These are phyloP conservation scores for Claviceps arundinis DNA, from an alignment of 2,329 filamentous ascomycete species.

Conservation along the genomic window DNA sequence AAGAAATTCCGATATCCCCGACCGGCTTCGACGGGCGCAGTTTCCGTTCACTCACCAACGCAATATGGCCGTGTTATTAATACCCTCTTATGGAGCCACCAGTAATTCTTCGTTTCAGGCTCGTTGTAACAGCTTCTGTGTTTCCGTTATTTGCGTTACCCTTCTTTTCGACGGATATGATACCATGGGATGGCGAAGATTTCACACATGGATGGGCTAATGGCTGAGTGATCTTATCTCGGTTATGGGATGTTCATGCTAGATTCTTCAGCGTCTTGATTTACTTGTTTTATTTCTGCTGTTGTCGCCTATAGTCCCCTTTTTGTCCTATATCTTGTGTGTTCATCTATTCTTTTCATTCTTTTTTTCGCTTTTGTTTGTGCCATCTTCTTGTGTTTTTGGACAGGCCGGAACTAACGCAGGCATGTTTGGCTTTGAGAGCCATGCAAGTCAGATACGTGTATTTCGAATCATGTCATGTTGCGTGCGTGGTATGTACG, in stretches of 20 bases:
- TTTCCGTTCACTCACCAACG: neutral
- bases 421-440: slow-evolving; percentile 1
- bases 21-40: neutral
- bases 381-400: slow-evolving; percentile 6
- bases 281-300: slow-evolving; percentile 10
- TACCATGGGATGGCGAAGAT: slow-evolving; percentile 13
- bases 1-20: neutral
- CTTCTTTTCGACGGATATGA: slow-evolving; percentile 11
- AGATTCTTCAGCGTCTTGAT: slow-evolving; percentile 7
- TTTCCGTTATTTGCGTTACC: slow-evolving; percentile 6
- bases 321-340: slow-evolving; percentile 8
- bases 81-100: neutral
- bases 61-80: neutral
- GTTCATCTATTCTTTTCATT: neutral
- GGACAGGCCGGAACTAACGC: slow-evolving; percentile 7
- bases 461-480: no score
- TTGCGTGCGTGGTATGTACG: neutral
- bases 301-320: neutral
- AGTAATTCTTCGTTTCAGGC: slow-evolving; percentile 1
- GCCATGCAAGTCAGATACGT: neutral
- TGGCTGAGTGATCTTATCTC: slow-evolving; percentile 3
- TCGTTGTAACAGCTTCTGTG: slow-evolving; percentile 6
- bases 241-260: slow-evolving; percentile 6
- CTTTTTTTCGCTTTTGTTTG: slow-evolving; percentile 7
- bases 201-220: slow-evolving; percentile 1